phyloP scores from a whole-genome alignment of 306 rosid genomes.

The Casuarina glauca region DNA sequence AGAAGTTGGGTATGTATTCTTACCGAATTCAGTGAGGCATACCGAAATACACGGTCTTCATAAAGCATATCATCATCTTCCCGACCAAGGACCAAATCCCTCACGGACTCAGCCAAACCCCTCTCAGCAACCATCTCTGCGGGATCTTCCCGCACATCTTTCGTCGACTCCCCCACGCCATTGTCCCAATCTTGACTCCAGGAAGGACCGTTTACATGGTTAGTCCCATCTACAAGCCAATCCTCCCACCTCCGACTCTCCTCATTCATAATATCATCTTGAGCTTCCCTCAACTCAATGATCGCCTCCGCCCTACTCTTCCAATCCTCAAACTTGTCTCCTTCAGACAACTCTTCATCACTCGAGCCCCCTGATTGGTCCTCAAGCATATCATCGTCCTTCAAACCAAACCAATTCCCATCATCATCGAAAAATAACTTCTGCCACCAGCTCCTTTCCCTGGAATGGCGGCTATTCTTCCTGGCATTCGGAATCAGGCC shows the following conservation, averaged over 20 bases:
- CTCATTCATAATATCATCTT: conserved; percentile 59
- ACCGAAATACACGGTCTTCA: conserved; percentile 89
- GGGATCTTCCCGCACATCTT: conserved; percentile 35
- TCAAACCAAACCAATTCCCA: conserved; percentile 82
- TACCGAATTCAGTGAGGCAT: conserved; percentile 87
- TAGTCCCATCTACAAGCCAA: conserved; percentile 58
- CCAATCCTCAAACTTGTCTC: conserved; percentile 84
- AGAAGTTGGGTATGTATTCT: conserved; percentile 12
- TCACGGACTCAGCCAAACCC: conserved; percentile 56
- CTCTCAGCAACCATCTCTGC: conserved; percentile 35
- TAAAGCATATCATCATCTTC: conserved; percentile 79
- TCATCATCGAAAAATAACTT: conserved; percentile 70
- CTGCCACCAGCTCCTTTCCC: conserved; percentile 76
- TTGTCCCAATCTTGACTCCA: conserved; percentile 59
- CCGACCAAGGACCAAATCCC: conserved; percentile 49
- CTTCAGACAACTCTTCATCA: conserved; percentile 38
- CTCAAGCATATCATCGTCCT: conserved; percentile 66
- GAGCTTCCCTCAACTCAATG: conserved; percentile 77
- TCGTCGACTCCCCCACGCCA: conserved; percentile 38
- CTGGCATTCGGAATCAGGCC: conserved; percentile 54
- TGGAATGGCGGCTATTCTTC: conserved; percentile 36
- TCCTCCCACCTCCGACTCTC: conserved; percentile 80
- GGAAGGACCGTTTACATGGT: conserved; percentile 22
- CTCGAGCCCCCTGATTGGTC: conserved; percentile 27
- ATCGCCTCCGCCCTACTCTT: conserved; percentile 90